phyloP scores from a whole-genome alignment of 2,329 filamentous ascomycete species.

The Phialophora expanda region DNA sequence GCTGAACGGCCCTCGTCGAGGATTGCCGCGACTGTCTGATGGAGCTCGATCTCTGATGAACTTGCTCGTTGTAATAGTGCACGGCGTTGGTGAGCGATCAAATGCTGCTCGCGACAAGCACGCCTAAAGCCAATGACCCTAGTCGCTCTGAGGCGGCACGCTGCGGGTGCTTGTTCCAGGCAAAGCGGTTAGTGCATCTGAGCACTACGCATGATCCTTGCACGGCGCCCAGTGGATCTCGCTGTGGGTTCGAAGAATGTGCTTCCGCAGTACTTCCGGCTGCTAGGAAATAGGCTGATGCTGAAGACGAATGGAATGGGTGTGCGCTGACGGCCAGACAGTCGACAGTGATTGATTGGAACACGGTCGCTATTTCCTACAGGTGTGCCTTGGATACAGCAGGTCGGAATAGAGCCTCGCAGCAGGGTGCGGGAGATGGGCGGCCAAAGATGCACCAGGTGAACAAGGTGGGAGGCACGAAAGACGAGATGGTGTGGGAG shows the following conservation, averaged over 20 bases:
- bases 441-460: slow-evolving; percentile 12
- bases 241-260: slow-evolving; percentile 1
- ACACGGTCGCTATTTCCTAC: neutral
- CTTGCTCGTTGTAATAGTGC: neutral
- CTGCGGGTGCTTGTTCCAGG: slow-evolving; percentile 17
- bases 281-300: slow-evolving; percentile 12
- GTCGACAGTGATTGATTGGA: neutral
- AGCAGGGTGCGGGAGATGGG: slow-evolving; percentile 21
- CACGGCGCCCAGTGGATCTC: neutral
- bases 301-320: neutral
- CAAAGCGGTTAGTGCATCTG: slow-evolving; percentile 19
- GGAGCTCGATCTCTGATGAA: neutral
- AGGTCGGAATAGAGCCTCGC: slow-evolving; percentile 13
- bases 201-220: slow-evolving; percentile 4
- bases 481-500: slow-evolving; percentile 1
- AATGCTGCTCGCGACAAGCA: slow-evolving; percentile 8
- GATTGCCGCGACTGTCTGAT: neutral
- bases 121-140: slow-evolving; percentile 13
- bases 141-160: slow-evolving; percentile 14
- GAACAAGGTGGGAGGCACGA: slow-evolving; percentile 17
- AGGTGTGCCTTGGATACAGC: neutral
- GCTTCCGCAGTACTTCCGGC: slow-evolving; percentile 20
- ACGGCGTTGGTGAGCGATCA: neutral
- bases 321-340: neutral
- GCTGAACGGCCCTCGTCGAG: neutral